Conservation (phyloP, 1,284 basidiomycete genomes). For the Fomitopsis palustris region DNA sequence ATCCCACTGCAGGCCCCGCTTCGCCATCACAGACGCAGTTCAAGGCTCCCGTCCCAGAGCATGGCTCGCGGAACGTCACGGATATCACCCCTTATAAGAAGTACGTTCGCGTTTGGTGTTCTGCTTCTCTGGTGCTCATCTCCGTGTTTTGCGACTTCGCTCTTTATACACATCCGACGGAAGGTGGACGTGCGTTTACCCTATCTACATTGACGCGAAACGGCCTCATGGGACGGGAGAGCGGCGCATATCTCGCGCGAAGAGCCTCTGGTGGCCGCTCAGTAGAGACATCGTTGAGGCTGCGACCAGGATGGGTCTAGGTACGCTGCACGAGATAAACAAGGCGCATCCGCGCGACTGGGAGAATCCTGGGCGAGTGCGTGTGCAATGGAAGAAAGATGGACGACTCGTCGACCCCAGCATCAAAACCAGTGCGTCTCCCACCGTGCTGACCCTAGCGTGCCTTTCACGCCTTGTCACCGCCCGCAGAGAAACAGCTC, state of each 20-base stretch:
- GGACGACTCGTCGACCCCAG: constrained; percentile 66
- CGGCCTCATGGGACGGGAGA: constrained; percentile 80
- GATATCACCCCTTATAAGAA: constrained; percentile 79
- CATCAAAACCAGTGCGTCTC: constrained; percentile 76
- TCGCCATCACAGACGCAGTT: constrained; percentile 42
- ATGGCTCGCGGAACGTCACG: constrained; percentile 39
- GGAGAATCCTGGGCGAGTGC: constrained; percentile 93
- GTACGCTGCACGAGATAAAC: constrained; percentile 82
- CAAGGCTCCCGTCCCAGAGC: constrained; percentile 13
- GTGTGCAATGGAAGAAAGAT: constrained; percentile 88
- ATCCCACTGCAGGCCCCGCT: constrained; percentile 42
- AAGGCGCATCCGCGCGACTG: constrained; percentile 94
- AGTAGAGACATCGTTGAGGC: constrained; percentile 91
- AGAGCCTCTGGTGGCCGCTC: constrained; percentile 92
- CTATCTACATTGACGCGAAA: constrained; percentile 96
- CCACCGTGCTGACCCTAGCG: constrained; percentile 3
- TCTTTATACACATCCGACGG: neutral
- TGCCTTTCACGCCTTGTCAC: neutral
- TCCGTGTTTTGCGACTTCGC: neutral
- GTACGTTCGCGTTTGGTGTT: constrained; percentile 33
- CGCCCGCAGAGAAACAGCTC: constrained; percentile 72
- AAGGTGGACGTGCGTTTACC: constrained; percentile 94
- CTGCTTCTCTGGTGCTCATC: neutral
- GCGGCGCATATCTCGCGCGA: constrained; percentile 76
- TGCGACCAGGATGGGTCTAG: constrained; percentile 71